These are phyloP conservation scores for Ceratocystis cacaofunesta DNA, from an alignment of 2,329 filamentous ascomycete species.

Conservation along the genomic window DNA sequence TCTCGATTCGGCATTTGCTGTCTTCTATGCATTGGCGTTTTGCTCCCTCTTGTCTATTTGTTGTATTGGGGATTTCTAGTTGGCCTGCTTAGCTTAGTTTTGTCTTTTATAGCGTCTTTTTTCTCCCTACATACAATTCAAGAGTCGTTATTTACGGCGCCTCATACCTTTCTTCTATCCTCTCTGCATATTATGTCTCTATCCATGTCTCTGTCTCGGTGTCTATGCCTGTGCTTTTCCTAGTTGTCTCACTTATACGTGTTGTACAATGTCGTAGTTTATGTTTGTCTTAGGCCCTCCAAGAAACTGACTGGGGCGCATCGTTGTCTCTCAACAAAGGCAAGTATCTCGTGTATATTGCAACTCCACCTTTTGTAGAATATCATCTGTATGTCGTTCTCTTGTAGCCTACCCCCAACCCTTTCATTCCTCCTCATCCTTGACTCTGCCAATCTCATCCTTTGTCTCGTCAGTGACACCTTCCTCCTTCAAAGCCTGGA, in stretches of 20 bases:
- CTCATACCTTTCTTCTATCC: background rate
- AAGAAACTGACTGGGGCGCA: background rate
- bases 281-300: background rate
- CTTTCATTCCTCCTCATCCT: constrained; percentile 10
- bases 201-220: background rate
- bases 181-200: background rate
- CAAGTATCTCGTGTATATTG: background rate
- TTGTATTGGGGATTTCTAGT: background rate
- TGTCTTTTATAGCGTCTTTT: background rate
- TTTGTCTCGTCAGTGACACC: constrained; percentile 19
- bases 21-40: background rate
- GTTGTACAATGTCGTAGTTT: background rate
- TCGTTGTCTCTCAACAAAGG: no score
- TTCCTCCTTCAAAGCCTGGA: constrained; percentile 29
- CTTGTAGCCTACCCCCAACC: no score
- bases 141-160: background rate
- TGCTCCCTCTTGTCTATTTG: background rate
- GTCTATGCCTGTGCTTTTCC: no score
- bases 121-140: background rate
- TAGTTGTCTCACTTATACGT: background rate
- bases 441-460: constrained; percentile 4
- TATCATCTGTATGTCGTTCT: no score
- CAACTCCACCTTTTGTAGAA: no score
- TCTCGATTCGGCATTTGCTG: background rate
- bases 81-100: background rate